Conservation (phyloP, 768 basidiomycete genomes). For the Leccinum sublutescens region DNA sequence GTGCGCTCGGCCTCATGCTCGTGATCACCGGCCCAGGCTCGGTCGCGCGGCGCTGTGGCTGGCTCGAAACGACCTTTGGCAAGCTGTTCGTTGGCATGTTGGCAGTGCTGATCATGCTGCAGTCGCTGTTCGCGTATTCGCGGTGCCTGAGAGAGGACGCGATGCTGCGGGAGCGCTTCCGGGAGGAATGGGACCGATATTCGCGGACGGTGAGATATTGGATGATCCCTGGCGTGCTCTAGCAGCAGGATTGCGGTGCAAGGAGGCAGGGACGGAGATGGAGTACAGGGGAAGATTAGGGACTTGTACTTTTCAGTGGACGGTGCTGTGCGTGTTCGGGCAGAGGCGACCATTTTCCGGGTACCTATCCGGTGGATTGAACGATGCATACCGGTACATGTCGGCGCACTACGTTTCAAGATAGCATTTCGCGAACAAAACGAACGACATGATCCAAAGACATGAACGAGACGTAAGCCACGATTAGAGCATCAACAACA, state of each 20-base stretch:
- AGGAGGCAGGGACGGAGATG: no score
- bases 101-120: no score
- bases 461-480: not conserved
- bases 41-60: not conserved
- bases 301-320: not conserved
- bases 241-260: not conserved
- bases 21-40: not conserved
- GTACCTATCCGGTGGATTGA: not conserved
- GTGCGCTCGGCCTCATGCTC: not conserved
- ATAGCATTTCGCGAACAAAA: not conserved
- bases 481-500: not conserved
- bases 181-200: not conserved
- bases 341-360: not conserved
- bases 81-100: no score
- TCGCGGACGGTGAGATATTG: not conserved
- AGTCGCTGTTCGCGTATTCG: no score
- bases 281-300: not conserved
- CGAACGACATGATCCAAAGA: not conserved
- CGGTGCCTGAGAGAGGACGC: not conserved
- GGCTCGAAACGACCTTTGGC: not conserved
- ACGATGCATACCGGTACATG: no score
- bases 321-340: not conserved
- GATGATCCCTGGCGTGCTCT: not conserved
- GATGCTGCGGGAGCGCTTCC: not conserved
- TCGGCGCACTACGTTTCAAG: not conserved